Evolutionary conservation across 129 eudicot genomes (phyloP).

Genomic region (Kitagawia praeruptora): DNA sequence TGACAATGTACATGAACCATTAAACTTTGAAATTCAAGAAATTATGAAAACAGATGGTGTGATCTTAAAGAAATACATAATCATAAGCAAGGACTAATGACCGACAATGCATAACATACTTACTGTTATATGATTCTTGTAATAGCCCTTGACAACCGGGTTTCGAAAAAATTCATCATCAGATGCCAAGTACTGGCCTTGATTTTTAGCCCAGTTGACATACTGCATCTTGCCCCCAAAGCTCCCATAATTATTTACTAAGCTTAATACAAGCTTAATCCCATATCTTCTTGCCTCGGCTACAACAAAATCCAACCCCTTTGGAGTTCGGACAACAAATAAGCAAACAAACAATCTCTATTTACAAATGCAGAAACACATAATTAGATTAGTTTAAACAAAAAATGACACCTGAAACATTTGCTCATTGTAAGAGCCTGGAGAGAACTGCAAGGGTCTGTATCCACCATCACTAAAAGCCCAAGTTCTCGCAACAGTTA

Average conservation of each 20-base stretch:
- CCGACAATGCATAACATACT: background rate
- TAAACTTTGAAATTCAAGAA: background rate
- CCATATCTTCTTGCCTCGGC: constrained; percentile 95
- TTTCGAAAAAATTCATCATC: constrained; percentile 88
- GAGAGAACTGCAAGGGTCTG: constrained; percentile 57
- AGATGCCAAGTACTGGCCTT: constrained; percentile 67
- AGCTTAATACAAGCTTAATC: constrained; percentile 71
- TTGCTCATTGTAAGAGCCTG: constrained; percentile 80
- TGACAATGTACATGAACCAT: background rate
- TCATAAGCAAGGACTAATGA: background rate
- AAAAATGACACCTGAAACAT: constrained; percentile 50
- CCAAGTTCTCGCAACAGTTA: constrained; percentile 89
- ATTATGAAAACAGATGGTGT: background rate
- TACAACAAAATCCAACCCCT: constrained; percentile 96
- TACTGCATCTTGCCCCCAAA: constrained; percentile 95
- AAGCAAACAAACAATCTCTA: constrained; percentile 10
- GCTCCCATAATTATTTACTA: constrained; percentile 80
- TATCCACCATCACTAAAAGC: constrained; percentile 89
- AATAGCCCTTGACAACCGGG: constrained; percentile 66
- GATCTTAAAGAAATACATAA: background rate
- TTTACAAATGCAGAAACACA: background rate
- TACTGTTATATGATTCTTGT: constrained; percentile 86
- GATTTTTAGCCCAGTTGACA: constrained; percentile 91
- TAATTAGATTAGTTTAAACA: background rate
- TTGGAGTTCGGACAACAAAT: constrained; percentile 14